Percentiles rank a stretch among this genome's conserved stretches.
These are phyloP conservation scores for Monosporascus sp. DNA, from an alignment of 2,329 filamentous ascomycete genomes.

Conservation along the genomic window DNA sequence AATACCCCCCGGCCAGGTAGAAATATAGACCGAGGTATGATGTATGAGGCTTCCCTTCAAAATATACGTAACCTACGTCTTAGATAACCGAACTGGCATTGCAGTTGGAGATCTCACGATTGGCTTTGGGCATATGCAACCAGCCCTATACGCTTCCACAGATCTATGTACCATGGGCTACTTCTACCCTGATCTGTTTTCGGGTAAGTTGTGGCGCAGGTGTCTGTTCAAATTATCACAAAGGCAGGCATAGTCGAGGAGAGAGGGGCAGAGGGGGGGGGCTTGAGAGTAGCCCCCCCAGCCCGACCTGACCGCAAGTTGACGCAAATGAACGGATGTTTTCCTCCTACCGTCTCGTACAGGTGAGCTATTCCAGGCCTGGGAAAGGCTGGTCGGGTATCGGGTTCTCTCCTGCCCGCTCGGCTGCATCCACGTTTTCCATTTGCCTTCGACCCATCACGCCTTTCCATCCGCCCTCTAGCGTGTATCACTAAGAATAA, in stretches of 20 bases:
- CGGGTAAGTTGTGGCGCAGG: no score
- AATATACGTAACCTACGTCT: no score
- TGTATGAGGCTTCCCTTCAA: no score
- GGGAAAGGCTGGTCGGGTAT: background rate
- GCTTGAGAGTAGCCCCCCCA: no score
- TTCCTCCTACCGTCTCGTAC: background rate
- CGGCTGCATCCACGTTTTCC: background rate
- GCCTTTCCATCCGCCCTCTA: background rate
- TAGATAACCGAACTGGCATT: no score
- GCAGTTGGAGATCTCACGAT: no score
- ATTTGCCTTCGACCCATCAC: background rate
- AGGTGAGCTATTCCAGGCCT: background rate
- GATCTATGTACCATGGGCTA: no score
- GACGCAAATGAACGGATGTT: background rate
- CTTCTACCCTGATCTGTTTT: background rate
- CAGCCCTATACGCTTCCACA: no score
- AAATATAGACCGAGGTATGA: no score
- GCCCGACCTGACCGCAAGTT: background rate
- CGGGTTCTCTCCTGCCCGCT: background rate
- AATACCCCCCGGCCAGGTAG: no score
- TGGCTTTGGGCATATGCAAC: no score
- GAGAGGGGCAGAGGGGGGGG: no score
- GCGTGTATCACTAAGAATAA: background rate
- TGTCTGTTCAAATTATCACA: background rate
- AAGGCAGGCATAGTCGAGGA: background rate